These are phyloP conservation scores for Podospora appendiculata DNA, from an alignment of 495 filamentous ascomycete species.

Conservation along the genomic window DNA sequence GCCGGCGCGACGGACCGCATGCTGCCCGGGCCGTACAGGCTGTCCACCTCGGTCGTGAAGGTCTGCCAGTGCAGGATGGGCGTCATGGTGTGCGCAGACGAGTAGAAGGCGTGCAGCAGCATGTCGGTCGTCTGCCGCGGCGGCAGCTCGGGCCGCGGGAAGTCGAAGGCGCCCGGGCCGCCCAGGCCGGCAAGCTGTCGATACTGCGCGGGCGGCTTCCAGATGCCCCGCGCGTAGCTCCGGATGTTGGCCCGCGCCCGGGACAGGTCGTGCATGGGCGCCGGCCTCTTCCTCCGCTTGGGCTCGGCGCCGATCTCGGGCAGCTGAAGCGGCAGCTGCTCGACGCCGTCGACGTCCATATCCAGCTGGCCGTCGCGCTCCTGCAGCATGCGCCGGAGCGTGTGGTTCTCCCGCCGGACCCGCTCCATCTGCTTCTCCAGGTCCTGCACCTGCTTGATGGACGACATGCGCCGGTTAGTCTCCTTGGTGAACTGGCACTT, in stretches of 20 bases:
- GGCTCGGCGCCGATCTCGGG: constrained; percentile 63
- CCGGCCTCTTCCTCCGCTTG: constrained; percentile 50
- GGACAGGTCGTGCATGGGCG: constrained; percentile 58
- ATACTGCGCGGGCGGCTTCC: constrained; percentile 72
- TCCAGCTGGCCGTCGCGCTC: constrained; percentile 36
- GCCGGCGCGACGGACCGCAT: constrained; percentile 58
- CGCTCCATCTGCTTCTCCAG: constrained; percentile 82
- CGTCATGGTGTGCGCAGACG: constrained; percentile 66
- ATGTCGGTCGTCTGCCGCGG: constrained; percentile 62
- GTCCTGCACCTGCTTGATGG: constrained; percentile 98
- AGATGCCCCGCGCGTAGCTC: constrained; percentile 66
- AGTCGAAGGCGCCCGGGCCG: constrained; percentile 40
- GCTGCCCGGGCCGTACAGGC: constrained; percentile 60
- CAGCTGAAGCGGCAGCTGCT: constrained; percentile 55
- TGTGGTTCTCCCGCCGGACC: constrained; percentile 64
- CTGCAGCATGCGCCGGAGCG: constrained; percentile 53
- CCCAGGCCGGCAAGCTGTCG: constrained; percentile 47
- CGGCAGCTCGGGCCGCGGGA: constrained; percentile 54
- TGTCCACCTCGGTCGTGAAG: constrained; percentile 69
- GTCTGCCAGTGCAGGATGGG: constrained; percentile 88
- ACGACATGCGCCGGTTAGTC: constrained; percentile 97
- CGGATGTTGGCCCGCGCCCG: constrained; percentile 65
- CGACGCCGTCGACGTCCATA: constrained; percentile 55
- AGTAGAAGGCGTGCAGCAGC: constrained; percentile 69
- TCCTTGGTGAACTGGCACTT: constrained; percentile 99